phyloP scores from a whole-genome alignment of 306 rosid genomes.

The Lablab purpureus region DNA sequence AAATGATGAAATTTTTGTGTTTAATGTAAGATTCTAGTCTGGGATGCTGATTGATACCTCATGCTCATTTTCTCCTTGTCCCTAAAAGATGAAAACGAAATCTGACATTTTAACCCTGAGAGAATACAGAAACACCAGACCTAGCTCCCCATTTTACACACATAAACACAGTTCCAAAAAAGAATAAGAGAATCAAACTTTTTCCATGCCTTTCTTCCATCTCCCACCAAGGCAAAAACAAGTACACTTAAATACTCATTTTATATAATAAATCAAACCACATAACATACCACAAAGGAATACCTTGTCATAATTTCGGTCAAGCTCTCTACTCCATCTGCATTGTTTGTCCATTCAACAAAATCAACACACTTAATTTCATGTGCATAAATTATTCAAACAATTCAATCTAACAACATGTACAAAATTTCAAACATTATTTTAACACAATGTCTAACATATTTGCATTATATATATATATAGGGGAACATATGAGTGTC shows the following conservation, averaged over 20 bases:
- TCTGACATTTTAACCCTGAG: slow-evolving; percentile 38
- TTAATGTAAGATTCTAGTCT: background rate
- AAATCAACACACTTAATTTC: slow-evolving; percentile 4
- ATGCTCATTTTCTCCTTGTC: background rate
- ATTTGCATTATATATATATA: background rate
- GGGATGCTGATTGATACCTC: slow-evolving; percentile 1
- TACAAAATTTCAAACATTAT: slow-evolving; percentile 10
- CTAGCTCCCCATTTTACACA: slow-evolving; percentile 6
- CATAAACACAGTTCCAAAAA: background rate
- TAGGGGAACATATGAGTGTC: slow-evolving; percentile 23
- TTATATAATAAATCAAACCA: background rate
- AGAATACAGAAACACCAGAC: slow-evolving; percentile 10
- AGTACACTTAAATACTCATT: background rate
- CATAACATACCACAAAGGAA: background rate
- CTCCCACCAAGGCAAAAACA: background rate
- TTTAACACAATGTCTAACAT: background rate
- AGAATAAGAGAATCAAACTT: background rate
- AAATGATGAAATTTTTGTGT: slow-evolving; percentile 25
- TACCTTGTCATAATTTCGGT: slow-evolving; percentile 23
- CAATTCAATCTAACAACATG: slow-evolving; percentile 32
- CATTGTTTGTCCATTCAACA: slow-evolving; percentile 20
- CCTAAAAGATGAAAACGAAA: slow-evolving; percentile 24
- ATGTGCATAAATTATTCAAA: slow-evolving; percentile 20
- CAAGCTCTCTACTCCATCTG: slow-evolving; percentile 31
- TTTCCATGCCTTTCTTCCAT: slow-evolving; percentile 4